A percentile compares a stretch with the other conserved stretches of the same genome.
Conservation (phyloP, 139 green algal species). For the Spirogloea muscicola region DNA sequence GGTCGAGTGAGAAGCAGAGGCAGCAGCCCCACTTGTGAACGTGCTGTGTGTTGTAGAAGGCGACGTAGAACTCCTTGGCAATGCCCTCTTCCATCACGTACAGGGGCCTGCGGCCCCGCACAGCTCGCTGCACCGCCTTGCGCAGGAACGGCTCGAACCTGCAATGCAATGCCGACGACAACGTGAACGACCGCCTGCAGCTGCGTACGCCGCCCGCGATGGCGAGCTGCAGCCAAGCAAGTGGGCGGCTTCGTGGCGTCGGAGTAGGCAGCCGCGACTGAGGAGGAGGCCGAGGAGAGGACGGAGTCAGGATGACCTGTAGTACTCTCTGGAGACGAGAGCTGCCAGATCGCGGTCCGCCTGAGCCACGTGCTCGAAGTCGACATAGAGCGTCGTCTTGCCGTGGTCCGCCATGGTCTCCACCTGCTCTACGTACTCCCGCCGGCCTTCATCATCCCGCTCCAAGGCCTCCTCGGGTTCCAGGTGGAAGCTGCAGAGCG, state of each 20-base stretch:
- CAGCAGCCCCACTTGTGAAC: conserved; percentile 28
- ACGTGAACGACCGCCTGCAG: conserved; percentile 6
- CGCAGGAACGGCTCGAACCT: conserved; percentile 74
- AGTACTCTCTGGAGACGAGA: conserved; percentile 52
- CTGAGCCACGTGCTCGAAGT: conserved; percentile 70
- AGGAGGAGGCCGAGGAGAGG: too few relatives aligned
- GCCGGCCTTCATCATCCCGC: too few relatives aligned
- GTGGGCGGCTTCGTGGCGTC: not conserved
- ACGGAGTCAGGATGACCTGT: too few relatives aligned
- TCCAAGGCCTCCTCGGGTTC: too few relatives aligned
- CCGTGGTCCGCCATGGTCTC: conserved; percentile 52
- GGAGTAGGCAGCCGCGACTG: too few relatives aligned
- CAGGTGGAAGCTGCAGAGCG: too few relatives aligned
- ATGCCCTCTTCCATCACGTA: conserved; percentile 56
- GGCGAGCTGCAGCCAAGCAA: not conserved
- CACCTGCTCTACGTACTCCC: conserved; percentile 52
- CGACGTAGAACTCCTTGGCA: conserved; percentile 80
- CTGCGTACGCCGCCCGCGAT: not conserved
- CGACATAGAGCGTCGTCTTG: conserved; percentile 70
- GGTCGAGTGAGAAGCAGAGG: too few relatives aligned
- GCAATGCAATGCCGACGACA: conserved; percentile 49
- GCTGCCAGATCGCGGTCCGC: conserved; percentile 63
- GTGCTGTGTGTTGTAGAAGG: conserved; percentile 68
- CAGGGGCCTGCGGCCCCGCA: conserved; percentile 62
- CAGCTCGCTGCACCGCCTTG: conserved; percentile 66